Evolutionary conservation across 148 eudicot species (phyloP).

Genomic region (Gaultheria prostrata): DNA sequence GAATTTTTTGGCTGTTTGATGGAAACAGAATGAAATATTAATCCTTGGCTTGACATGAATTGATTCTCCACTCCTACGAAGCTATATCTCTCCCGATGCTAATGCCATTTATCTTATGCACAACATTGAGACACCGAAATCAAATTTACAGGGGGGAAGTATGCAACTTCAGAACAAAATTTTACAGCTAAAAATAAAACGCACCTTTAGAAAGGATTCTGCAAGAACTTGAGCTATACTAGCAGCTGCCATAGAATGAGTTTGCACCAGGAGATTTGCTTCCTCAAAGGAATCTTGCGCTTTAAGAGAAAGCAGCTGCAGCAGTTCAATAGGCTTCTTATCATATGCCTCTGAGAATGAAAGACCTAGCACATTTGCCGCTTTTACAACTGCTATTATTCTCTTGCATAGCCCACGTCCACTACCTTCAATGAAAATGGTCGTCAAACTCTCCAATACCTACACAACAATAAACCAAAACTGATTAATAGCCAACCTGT

Average conservation of each 20-base stretch:
- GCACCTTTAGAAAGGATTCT: constrained; percentile 90
- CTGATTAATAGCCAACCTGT: not conserved
- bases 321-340: constrained; percentile 78
- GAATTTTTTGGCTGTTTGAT: not conserved
- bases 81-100: not conserved
- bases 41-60: not conserved
- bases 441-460: constrained; percentile 69
- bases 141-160: not conserved
- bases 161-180: not conserved
- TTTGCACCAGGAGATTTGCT: constrained; percentile 76
- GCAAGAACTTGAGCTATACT: constrained; percentile 90
- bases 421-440: constrained; percentile 63
- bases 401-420: constrained; percentile 90
- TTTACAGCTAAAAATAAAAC: constrained; percentile 3
- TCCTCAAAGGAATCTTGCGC: constrained; percentile 97
- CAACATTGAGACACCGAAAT: not conserved
- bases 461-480: constrained; percentile 25
- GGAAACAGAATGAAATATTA: not conserved
- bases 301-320: constrained; percentile 95
- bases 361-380: constrained; percentile 80
- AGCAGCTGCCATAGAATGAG: constrained; percentile 84
- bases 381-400: constrained; percentile 80
- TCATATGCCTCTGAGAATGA: constrained; percentile 86
- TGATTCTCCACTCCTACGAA: constrained; percentile 4
- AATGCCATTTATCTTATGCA: not conserved